Base-by-base conservation (phyloP, 2,329 filamentous ascomycete species). In the Trichophyton simii region DNA sequence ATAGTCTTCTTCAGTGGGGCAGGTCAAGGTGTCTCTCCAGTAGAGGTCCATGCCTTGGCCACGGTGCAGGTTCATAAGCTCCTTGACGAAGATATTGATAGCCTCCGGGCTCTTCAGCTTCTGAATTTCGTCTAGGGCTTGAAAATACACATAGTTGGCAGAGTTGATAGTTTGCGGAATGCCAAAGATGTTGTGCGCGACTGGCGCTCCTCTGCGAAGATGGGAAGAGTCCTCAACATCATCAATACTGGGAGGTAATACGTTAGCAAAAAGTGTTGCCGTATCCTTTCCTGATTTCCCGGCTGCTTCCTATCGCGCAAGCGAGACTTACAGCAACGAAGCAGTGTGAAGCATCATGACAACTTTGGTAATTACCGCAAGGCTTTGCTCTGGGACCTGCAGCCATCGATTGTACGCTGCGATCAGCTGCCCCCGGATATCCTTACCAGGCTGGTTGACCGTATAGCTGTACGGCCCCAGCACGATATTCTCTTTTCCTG, bases 401-500 rank as follows among this genome's bases (percentile, higher is more conserved):
- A 74, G 65, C 69, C 74, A 76, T 7, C 66, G 65, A 57, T 75
- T 72, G 46, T 76, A 69, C 1, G 71, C 72, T 25, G 72, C 67
- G 61, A 76, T 72, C 6, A 75, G 61, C 34, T 68, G 66, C 13
- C 69, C 65, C 9, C 73, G 67, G 44, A 76, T 68, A 9, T 72
- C 72, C 60, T 76, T 76, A 65, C 89, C 89, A 0, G 88, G 88
- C 64, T 90, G 86, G 54, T 82, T 82, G 69, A 85, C 82, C 63
- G 94, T 80, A 72, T 95, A 95, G 70, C 92, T 86, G 68, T 84
- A 95, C 0, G 89, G 90, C 0, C 86, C 89, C 58, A 86, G 78
- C 60, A 95, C 77, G 64, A 91, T 85, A 71, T 83, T 83, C 72
- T 94, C 88, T 77, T 94, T 92, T 68, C 87, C 82, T 1, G 79